These are phyloP conservation scores for Akebia trifoliata DNA, from an alignment of 164 flowering plant species.

Conservation along the genomic window DNA sequence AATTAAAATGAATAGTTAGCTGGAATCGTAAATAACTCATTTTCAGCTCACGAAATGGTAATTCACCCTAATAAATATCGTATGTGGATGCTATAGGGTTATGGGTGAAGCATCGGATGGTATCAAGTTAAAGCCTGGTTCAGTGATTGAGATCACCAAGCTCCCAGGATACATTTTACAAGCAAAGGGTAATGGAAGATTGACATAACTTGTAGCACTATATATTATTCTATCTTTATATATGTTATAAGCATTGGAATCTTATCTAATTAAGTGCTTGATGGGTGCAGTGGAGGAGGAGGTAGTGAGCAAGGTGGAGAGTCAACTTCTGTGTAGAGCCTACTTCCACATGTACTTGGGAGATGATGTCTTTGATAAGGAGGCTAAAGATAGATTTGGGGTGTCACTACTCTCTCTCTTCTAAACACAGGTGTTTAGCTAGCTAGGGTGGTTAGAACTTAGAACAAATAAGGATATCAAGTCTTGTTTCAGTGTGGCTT, in stretches of 20 bases:
- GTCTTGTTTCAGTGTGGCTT: too few species aligned
- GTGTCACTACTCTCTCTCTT: constrained; percentile 41
- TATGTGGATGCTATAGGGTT: constrained; percentile 35
- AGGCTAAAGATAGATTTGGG: constrained; percentile 58
- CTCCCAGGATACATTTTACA: constrained; percentile 51
- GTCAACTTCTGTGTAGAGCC: constrained; percentile 65
- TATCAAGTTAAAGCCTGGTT: constrained; percentile 51
- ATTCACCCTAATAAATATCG: too few species aligned
- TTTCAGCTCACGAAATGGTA: too few species aligned
- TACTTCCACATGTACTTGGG: constrained; percentile 53
- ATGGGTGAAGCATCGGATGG: constrained; percentile 49
- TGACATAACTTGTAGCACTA: not conserved
- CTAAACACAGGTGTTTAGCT: constrained; percentile 13
- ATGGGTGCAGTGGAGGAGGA: constrained; percentile 44
- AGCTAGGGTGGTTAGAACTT: too few species aligned
- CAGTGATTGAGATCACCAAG: constrained; percentile 45
- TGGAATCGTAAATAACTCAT: too few species aligned
- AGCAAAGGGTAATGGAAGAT: constrained; percentile 36
- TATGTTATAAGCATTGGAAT: too few species aligned
- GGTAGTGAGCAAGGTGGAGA: constrained; percentile 53
- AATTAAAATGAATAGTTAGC: too few species aligned
- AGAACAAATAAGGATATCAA: too few species aligned
- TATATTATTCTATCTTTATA: too few species aligned
- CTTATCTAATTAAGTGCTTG: not conserved
- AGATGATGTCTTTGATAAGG: constrained; percentile 54